Base-by-base conservation (phyloP, 2,329 filamentous ascomycete species). In the Diaporthe caulivora region DNA sequence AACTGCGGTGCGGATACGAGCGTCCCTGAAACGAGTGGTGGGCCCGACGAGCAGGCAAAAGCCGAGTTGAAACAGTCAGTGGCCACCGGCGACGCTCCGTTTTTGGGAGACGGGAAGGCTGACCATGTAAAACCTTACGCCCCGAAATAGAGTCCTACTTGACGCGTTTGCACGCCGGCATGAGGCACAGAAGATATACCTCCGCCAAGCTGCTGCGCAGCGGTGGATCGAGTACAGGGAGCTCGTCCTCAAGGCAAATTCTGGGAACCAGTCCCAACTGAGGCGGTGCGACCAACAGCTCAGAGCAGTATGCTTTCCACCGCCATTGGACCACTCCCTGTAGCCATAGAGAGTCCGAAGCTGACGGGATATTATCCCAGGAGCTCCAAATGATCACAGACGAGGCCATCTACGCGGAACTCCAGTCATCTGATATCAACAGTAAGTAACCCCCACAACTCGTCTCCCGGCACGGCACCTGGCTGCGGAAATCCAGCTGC, bases 181-280 rank as follows among this genome's bases (percentile, higher is more conserved):
- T 80, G 89, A 92, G 78, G 90, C 84, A 37, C 90, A 91, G 76
- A 92, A 92, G 83, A 92, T 92, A 76, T 91, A 89, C 77, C 83
- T 90, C 73, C 86, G 90, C 44, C 91, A 92, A 79, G 84, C 83
- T 34, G 90, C 89, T 37, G 90, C 89, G 47, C 88, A 90, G 80
- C 83, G 86, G 77, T 92, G 91, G 90, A 80, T 92, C 73, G 84
- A 87, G 74, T 86, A 85, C 79, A 85, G 90, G 73, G 85, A 87
- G 49, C 80, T 84, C 53, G 83, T 91, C 71, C 82, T 92, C 53
- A 85, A 85, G 77, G 87, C 89, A 60, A 84, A 82, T 74, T 82
- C 84, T 55, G 82, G 84, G 60, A 85, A 87, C 74, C 83, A 86
- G 58, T 82, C 84, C 24, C 86, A 87, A 75, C 83, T 92, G 53